Conservation (phyloP, 2,329 filamentous ascomycete genomes). For the Claviceps sp. region DNA sequence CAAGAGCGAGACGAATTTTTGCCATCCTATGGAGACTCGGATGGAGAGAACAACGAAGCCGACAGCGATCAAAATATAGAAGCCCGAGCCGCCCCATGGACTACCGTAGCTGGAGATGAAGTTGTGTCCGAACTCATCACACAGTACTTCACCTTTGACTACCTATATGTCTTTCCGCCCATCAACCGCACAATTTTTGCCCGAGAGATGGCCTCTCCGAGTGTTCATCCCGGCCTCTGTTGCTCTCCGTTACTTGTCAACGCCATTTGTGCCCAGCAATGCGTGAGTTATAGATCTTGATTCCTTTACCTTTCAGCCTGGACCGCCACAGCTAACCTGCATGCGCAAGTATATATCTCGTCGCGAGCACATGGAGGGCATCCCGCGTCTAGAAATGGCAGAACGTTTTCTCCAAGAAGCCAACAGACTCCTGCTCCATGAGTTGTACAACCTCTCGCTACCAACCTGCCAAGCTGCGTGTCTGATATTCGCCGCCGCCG, state of each 20-base stretch:
- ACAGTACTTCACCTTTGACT: constrained; percentile 5
- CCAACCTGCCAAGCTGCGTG: constrained; percentile 2
- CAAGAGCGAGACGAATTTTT: neutral
- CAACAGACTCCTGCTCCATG: constrained; percentile 1
- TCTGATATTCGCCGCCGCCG: constrained; percentile 2
- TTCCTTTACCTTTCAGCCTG: neutral
- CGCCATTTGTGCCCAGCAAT: constrained; percentile 5
- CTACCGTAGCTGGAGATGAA: neutral
- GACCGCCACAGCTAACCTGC: neutral
- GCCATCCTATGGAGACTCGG: neutral
- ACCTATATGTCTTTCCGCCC: constrained; percentile 5
- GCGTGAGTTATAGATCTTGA: neutral
- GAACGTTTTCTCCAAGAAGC: constrained; percentile 2
- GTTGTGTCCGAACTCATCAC: constrained; percentile 4
- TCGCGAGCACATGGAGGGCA: neutral
- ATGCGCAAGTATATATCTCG: constrained; percentile 1
- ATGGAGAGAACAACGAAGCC: neutral
- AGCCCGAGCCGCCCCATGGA: constrained; percentile 1
- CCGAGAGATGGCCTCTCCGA: neutral
- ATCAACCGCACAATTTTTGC: neutral
- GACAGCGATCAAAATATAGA: neutral
- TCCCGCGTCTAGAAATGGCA: constrained; percentile 1
- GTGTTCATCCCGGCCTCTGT: neutral
- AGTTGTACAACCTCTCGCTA: neutral
- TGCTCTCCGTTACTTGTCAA: constrained; percentile 4